A percentile compares a stretch with the other conserved stretches of the same genome.
Evolutionary conservation across 176 grass and related monocot species (phyloP).

Genomic region (Musa beccarii): DNA sequence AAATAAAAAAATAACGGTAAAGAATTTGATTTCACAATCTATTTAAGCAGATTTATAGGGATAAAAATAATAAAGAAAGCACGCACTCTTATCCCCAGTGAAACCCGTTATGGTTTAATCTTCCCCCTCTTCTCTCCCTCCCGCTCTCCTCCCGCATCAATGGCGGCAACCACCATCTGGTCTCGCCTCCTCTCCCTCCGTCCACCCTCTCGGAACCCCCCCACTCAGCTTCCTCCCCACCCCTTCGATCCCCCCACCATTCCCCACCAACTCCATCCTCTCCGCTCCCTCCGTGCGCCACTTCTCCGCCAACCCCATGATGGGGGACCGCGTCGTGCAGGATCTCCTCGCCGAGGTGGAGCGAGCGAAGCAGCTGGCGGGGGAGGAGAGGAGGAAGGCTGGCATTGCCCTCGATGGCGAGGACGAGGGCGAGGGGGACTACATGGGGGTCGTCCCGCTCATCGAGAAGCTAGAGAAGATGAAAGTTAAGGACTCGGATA

Average conservation of each 20-base stretch:
- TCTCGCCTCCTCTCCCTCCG: constrained; percentile 41
- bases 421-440: constrained; percentile 50
- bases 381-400: constrained; percentile 10
- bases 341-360: constrained; percentile 54
- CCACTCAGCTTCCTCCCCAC: neutral
- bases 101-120: no score
- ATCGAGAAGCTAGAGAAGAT: constrained; percentile 59
- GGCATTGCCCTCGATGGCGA: constrained; percentile 13
- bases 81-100: no score
- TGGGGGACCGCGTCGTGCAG: constrained; percentile 26
- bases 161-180: constrained; percentile 52
- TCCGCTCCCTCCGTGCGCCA: neutral
- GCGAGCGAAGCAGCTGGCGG: constrained; percentile 44
- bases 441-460: constrained; percentile 55
- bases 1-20: no score
- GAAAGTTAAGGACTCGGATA: constrained; percentile 27
- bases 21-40: no score
- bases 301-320: constrained; percentile 17
- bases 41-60: no score
- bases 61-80: no score
- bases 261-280: neutral
- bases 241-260: neutral
- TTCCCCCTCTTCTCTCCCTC: neutral
- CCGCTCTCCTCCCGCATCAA: neutral
- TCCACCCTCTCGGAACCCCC: neutral